Evolutionary conservation across 306 rosid genomes (phyloP), one percentile per base, ranked within the genome.

Genomic region (Glycine tomentella): DNA sequence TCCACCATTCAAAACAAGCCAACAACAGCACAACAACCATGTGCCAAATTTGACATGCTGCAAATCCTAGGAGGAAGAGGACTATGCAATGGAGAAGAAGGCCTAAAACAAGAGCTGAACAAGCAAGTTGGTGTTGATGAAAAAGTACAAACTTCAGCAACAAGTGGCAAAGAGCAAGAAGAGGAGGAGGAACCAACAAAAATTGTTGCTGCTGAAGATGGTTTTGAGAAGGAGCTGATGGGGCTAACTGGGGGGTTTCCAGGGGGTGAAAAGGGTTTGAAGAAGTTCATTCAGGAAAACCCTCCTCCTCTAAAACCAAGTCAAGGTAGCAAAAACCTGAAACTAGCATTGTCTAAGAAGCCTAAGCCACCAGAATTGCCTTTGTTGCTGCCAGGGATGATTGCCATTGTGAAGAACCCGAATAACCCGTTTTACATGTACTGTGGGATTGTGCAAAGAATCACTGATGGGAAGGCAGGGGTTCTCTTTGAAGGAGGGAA

Each of bases 201-300:
- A 72, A 83, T 84, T 20, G 25, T 20, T 76, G 94, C 12, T 74
- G 92, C 48, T 6, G 69, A 93, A 84, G 89, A 92, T 7, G 96
- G 84, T 55, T 95, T 95, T 42, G 99, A 91, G 0, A 95, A 93
- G 89, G 98, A 95, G 79, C 50, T 95, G 76, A 84, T 93, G 97
- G 99, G 97, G 38, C 51, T 93, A 53, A 95, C 98, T 0, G 98
- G 99, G 7, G 99, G 99, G 9, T 95, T 95, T 69, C 99, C 98
- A 0, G 99, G 98, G 15, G 99, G 99, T 6, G 99, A 95, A 45
- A n/a, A n/a, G n/a, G n/a, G n/a, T n/a, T n/a, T n/a, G n/a, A n/a
- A n/a, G 90, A 84, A 58, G 99, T 95, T 95, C 88, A 85, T 95
- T 8, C 82, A 89, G 71, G 89, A 90, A 78, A 95, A 95, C 80